phyloP scores from a whole-genome alignment of 768 basidiomycete genomes.

The Baorangia bicolor region DNA sequence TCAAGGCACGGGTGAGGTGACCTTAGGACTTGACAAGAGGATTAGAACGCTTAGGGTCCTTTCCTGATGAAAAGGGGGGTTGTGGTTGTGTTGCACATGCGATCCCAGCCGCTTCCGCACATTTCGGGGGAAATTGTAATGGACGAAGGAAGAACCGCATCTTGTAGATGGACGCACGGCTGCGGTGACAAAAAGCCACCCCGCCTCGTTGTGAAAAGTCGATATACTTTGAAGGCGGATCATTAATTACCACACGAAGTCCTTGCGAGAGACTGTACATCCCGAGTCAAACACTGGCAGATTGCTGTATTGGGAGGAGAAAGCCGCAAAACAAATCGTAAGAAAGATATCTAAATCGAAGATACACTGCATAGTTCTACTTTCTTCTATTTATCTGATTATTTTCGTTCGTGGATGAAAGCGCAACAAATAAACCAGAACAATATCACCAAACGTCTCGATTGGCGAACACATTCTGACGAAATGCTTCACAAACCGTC shows the following conservation, averaged over 20 bases:
- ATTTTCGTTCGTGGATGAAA: too few relatives aligned
- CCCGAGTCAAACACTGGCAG: too few relatives aligned
- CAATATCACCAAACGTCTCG: constrained; percentile 15
- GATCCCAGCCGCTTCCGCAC: too few relatives aligned
- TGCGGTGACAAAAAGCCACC: too few relatives aligned
- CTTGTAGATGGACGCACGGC: too few relatives aligned
- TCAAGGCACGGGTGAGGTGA: neutral
- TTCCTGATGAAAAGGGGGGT: too few relatives aligned
- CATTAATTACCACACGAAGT: neutral
- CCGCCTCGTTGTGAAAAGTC: too few relatives aligned
- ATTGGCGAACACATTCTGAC: constrained; percentile 20
- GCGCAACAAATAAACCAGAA: constrained; percentile 13
- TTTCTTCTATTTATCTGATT: constrained; percentile 1
- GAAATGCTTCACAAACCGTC: constrained; percentile 7
- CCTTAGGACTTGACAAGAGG: neutral
- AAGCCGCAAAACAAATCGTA: neutral
- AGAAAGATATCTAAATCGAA: neutral
- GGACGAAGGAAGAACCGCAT: too few relatives aligned
- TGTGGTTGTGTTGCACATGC: too few relatives aligned
- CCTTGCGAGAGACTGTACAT: too few relatives aligned
- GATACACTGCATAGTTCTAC: constrained; percentile 22
- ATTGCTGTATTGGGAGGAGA: neutral
- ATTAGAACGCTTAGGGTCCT: neutral
- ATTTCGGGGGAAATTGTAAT: too few relatives aligned
- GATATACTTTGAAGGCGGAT: neutral